Base-by-base conservation (phyloP, 805 yeast species). In the Osmozyma mogii region DNA sequence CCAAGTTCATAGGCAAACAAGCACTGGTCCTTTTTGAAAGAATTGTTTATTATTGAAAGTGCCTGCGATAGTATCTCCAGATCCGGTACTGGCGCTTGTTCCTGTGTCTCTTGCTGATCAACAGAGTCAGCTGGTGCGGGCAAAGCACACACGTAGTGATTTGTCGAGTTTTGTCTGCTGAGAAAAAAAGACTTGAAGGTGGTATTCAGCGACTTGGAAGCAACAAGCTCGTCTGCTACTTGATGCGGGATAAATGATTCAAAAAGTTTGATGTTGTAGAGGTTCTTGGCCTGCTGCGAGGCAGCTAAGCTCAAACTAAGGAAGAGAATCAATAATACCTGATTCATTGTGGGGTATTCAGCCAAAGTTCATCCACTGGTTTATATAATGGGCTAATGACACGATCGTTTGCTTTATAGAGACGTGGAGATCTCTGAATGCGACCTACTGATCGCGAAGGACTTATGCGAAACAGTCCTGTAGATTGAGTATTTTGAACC, bases 1-100 rank as follows among this genome's bases (percentile, higher is more conserved):
- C 45, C 44, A 22, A 38, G 33, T 2, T 41, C 44, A 37, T 38
- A 38, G 13, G 45, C 41, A 36, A 34, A 41, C 11, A 41, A 28
- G 23, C 47, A 41, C 3, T 25, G 13, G 17, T 27, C 17, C 7
- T 18, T 12, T n/a, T 33, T 25, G 17, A 41, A 31, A n/a, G 37
- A 23, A 11, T 14, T 11, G 12, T 36, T 41, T 27, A 42, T 32
- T 17, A 36, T 8, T 4, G 24, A 30, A 25, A 37, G 20, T 24
- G 43, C 44, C 8, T 18, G 29, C 18, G 18, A 26, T n/a, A 37
- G 27, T n/a, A 40, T 30, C 7, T 18, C 32, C 6, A 36, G 22
- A 3, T 34, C 42, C 11, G 27, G 23, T 11, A 25, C 29, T 13
- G 13, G 16, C 18, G 20, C 22, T 9, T 7, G 17, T 11, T 15